Evolutionary conservation across 1,284 basidiomycete genomes (phyloP), one percentile per base, ranked within the genome.

Genomic region (Cutaneotrichosporon mucoides): DNA sequence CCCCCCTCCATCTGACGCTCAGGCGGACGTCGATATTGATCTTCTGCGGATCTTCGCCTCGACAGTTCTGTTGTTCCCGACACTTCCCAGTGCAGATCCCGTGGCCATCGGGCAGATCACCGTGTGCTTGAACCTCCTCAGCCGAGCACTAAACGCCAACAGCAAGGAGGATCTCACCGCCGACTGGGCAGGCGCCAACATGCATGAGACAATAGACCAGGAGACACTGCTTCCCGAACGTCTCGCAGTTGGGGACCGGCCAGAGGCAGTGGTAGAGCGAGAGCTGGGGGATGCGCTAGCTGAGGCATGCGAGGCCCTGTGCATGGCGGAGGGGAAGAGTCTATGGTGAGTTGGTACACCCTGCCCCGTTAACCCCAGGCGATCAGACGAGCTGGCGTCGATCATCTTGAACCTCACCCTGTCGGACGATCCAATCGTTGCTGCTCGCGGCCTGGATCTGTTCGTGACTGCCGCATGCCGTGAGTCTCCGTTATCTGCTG

Each of bases 391-490:
- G 49, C 66, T 76, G 2, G 65, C 69, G 5, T 60, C 64, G 37
- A 59, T 69, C 7, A 64, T 70, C 12, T n/a, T 68, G 2, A 56
- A 54, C 6, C 45, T 72, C n/a, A 45, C 37, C 6, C 10, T 47
- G 45, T 33, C 40, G 0, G 60, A 65, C 10, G 38, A 62, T 16
- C 42, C 51, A 0, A 16, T 41, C 7, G 48, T 67, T 16, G 57
- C 66, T 9, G 51, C 50, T 33, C 61, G 66, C 2, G 71, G 60
- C 1, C 50, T 71, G 5, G 66, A 69, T 10, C 51, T 75, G 33
- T 70, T 75, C 45, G 66, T 59, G 11, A 50, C 66, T 6, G 73
- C 73, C 5, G 53, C 71, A 2, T 65, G 62, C 42, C 63, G 74
- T 76, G 44, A 65, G 73, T 65, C 11, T 6, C 24, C 8, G 12